A percentile compares a stretch with the other conserved stretches of the same genome.
Evolutionary conservation across 2,329 filamentous ascomycete genomes (phyloP).

Genomic region (Lachnellula arida): DNA sequence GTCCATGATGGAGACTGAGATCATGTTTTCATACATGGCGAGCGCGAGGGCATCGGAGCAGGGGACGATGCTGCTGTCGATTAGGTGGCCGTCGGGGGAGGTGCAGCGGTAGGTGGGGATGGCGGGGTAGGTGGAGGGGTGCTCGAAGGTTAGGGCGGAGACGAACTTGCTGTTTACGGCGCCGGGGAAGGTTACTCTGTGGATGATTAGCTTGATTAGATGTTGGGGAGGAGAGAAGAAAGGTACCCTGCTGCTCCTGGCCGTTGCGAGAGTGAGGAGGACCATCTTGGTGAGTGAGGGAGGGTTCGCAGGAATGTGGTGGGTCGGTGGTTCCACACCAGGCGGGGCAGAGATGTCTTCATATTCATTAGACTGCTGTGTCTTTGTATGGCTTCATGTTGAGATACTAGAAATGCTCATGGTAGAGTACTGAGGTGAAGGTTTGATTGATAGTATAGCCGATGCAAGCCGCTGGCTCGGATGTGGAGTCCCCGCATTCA

Average conservation of each 20-base stretch:
- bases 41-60: constrained; percentile 32
- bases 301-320: neutral
- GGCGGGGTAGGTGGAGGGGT: constrained; percentile 65
- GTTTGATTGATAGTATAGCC: neutral
- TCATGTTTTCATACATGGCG: constrained; percentile 51
- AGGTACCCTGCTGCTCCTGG: constrained; percentile 13
- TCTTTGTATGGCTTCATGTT: neutral
- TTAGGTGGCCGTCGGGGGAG: constrained; percentile 78
- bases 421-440: neutral
- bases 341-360: constrained; percentile 7
- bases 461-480: neutral
- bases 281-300: constrained; percentile 1
- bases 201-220: too few relatives aligned
- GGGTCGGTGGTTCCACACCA: neutral
- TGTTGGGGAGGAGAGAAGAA: neutral
- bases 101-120: constrained; percentile 71
- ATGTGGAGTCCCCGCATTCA: neutral
- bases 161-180: constrained; percentile 94
- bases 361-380: neutral
- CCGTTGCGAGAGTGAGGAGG: constrained; percentile 15
- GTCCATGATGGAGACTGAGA: constrained; percentile 79
- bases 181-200: constrained; percentile 67
- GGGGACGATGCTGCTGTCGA: constrained; percentile 66
- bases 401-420: neutral
- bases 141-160: constrained; percentile 69